Evolutionary conservation across 768 basidiomycete species (phyloP), one percentile per base, ranked within the genome.

Genomic region (Kwoniella sp.): DNA sequence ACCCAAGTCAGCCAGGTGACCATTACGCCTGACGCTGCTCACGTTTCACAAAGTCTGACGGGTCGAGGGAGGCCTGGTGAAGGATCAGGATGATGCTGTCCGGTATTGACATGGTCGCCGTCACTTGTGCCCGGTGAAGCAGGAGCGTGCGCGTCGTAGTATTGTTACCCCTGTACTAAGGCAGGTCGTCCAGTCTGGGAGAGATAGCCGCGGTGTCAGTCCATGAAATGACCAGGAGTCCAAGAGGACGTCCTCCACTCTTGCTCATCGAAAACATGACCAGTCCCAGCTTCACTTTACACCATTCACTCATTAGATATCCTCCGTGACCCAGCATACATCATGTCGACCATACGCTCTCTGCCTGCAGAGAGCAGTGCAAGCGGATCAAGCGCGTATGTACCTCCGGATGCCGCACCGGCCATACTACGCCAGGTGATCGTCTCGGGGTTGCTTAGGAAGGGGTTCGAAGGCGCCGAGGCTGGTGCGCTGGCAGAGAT

Each of bases 401-500:
- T 68, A 19, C 42, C 51, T 3, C 60, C 66, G 7, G 31, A 49
- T 9, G n/a, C 42, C 11, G 53, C 66, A 3, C n/a, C 55, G 1
- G 29, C 41, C n/a, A 61, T 60, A 32, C 43, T 69, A 7, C 40
- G 41, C 3, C 53, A 62, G n/a, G 31, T 64, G 7, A 51, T 65
- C 19, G 50, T 64, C 9, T 15, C 23, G 3, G 45, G 60, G 8
- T 31, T 70, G n/a, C 52, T 58, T 27, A 53, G 55, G 10, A 45
- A 43, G 28, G 68, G 68, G 3, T 62, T 70, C 26, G 57, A 65
- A 12, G 59, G 47, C 10, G 68, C 60, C 5, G 68, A 70, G 56
- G 60, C 65, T 15, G 68, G 68, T 3, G 65, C 60, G 17, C 17
- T 70, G 8, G 46, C 50, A 7, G 68, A 70, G 50, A 59, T 70